A percentile compares a stretch with the other conserved stretches of the same genome.
Evolutionary conservation across 2,329 filamentous ascomycete genomes (phyloP).

Genomic region (Pestalotiopsis sp.): DNA sequence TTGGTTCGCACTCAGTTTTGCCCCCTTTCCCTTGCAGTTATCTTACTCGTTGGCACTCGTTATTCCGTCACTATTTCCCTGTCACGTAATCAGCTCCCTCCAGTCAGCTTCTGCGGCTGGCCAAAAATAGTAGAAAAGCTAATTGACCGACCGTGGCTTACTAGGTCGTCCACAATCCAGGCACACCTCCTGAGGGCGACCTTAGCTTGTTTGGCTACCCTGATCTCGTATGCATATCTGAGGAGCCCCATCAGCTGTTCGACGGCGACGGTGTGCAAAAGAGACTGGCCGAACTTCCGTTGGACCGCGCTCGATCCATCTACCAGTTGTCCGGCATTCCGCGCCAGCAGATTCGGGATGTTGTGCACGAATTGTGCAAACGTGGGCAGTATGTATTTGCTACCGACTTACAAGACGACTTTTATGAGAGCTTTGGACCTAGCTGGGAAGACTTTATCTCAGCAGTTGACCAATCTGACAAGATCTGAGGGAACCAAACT

Average conservation of each 20-base stretch:
- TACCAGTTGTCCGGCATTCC: constrained; percentile 10
- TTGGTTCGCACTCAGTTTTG: not conserved
- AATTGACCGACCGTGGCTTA: not conserved
- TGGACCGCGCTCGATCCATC: not conserved
- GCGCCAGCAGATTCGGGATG: not conserved
- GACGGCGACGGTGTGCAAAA: not conserved
- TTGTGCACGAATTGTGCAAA: constrained; percentile 1
- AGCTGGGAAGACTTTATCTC: constrained; percentile 4
- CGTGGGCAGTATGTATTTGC: constrained; percentile 8
- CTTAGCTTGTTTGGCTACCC: constrained; percentile 1
- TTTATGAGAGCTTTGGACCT: constrained; percentile 9
- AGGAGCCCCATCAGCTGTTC: not conserved
- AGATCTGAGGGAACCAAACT: not conserved
- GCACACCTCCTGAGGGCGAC: constrained; percentile 4
- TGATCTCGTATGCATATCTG: constrained; percentile 5
- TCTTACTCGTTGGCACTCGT: not conserved
- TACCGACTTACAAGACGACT: constrained; percentile 8
- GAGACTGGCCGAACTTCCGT: not conserved
- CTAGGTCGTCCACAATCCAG: constrained; percentile 9
- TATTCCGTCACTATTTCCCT: not conserved
- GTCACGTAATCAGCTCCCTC: not conserved
- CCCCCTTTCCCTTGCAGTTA: not conserved
- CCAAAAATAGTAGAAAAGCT: not conserved
- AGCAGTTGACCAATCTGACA: not conserved
- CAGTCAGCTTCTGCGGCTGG: not conserved